A percentile compares a stretch with the other conserved stretches of the same genome.
Conservation (phyloP, 1,284 basidiomycete genomes). For the Heimioporus punctisporus region DNA sequence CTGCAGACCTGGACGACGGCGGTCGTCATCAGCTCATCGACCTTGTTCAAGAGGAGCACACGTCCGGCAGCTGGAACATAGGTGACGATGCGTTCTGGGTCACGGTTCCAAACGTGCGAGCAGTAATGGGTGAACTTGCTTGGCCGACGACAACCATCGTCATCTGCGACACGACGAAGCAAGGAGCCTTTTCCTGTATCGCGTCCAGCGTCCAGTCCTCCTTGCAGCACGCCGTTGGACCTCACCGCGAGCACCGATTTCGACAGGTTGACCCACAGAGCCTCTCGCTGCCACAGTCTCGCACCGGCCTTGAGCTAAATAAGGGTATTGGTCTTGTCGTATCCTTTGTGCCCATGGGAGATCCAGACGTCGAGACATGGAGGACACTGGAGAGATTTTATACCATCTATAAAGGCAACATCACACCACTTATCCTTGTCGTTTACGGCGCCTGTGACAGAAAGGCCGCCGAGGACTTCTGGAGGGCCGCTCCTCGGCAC, state of each 20-base stretch:
- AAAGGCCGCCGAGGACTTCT: conserved; percentile 16
- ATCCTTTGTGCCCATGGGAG: conserved; percentile 13
- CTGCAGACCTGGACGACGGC: background rate
- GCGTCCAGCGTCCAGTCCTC: conserved; percentile 8
- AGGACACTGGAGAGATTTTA: conserved; percentile 18
- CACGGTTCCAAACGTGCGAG: conserved; percentile 19
- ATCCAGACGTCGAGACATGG: conserved; percentile 11
- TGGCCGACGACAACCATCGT: conserved; percentile 26
- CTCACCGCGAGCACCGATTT: conserved; percentile 16
- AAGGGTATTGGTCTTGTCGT: conserved; percentile 15
- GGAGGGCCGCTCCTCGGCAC: conserved; percentile 14
- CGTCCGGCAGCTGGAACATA: conserved; percentile 17
- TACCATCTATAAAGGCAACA: conserved; percentile 11
- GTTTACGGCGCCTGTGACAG: conserved; percentile 12
- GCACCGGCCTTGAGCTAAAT: no score
- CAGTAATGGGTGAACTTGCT: conserved; percentile 18
- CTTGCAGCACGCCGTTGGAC: background rate
- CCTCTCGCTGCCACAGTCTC: background rate
- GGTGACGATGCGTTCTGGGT: conserved; percentile 11
- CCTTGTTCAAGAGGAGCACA: conserved; percentile 15
- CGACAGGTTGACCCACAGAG: conserved; percentile 16
- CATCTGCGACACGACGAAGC: conserved; percentile 17
- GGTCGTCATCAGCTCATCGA: conserved; percentile 1
- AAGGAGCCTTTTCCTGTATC: conserved; percentile 9
- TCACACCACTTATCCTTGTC: conserved; percentile 23